Evolutionary conservation across 768 basidiomycete genomes (phyloP).

Genomic region (Mycena galopus): DNA sequence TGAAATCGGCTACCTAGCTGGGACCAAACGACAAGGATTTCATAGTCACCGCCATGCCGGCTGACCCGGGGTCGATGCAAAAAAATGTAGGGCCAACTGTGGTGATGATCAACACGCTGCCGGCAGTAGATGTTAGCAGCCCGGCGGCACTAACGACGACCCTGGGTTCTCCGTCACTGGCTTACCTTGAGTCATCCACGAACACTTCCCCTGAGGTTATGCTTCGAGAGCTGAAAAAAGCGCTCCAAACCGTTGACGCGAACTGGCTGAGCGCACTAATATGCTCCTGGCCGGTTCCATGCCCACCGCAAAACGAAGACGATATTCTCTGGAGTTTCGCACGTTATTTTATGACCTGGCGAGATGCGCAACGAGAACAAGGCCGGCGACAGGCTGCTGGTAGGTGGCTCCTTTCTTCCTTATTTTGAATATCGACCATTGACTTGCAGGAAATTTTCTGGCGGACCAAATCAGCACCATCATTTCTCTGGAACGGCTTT

Average conservation of each 20-base stretch:
- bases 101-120: too few relatives aligned
- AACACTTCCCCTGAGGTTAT: constrained; percentile 1
- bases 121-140: too few relatives aligned
- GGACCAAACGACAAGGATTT: constrained; percentile 1
- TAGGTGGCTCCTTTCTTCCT: background rate
- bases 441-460: constrained; percentile 1
- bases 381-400: background rate
- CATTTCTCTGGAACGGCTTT: background rate
- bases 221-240: background rate
- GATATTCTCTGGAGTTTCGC: constrained; percentile 21
- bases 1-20: background rate
- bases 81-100: background rate
- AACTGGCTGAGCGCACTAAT: constrained; percentile 16
- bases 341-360: constrained; percentile 15
- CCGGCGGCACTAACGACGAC: background rate
- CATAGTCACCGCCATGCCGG: background rate
- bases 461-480: background rate
- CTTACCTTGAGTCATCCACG: background rate
- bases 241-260: background rate
- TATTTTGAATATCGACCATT: background rate
- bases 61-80: background rate
- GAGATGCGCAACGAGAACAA: background rate
- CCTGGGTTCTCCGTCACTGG: too few relatives aligned
- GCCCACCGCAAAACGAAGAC: constrained; percentile 13
- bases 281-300: background rate